phyloP scores from a whole-genome alignment of 2,329 filamentous ascomycete genomes.

The Basipetospora chlamydospora region DNA sequence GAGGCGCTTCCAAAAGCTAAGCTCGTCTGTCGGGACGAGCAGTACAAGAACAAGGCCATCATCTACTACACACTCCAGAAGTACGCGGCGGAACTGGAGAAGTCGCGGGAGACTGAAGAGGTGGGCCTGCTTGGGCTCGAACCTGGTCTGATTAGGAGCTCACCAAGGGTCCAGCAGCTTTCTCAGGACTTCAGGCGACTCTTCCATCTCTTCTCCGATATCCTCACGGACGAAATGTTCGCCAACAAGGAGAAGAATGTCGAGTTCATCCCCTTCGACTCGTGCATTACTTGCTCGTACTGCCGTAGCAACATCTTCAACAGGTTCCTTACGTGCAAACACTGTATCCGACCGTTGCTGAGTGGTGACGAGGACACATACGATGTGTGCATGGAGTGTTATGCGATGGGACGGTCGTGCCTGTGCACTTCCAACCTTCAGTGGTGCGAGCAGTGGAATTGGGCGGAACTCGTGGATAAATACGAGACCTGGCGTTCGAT shows the following conservation, averaged over 20 bases:
- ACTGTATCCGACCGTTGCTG: slow-evolving; percentile 55
- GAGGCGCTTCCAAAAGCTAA: slow-evolving; percentile 82
- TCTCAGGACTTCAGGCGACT: slow-evolving; percentile 69
- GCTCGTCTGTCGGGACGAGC: slow-evolving; percentile 88
- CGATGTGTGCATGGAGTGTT: slow-evolving; percentile 96
- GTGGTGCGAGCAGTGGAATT: slow-evolving; percentile 90
- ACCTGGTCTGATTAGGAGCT: slow-evolving; percentile 26
- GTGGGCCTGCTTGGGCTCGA: slow-evolving; percentile 33
- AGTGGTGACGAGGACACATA: slow-evolving; percentile 70
- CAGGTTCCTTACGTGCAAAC: slow-evolving; percentile 81
- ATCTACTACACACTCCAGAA: slow-evolving; percentile 76
- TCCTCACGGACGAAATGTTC: slow-evolving; percentile 80
- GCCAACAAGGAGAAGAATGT: slow-evolving; percentile 54
- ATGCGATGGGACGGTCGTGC: slow-evolving; percentile 91
- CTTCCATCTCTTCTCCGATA: slow-evolving; percentile 61
- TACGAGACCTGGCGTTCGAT: slow-evolving; percentile 74
- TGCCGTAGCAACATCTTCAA: slow-evolving; percentile 97
- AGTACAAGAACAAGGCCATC: slow-evolving; percentile 98
- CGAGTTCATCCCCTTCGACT: slow-evolving; percentile 71
- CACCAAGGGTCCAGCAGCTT: slow-evolving; percentile 48
- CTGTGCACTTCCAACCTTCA: slow-evolving; percentile 69
- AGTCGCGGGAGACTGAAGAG: slow-evolving; percentile 26
- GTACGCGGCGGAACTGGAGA: slow-evolving; percentile 50
- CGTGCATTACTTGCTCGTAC: slow-evolving; percentile 88
- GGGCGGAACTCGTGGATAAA: slow-evolving; percentile 60